Conservation (phyloP, 1,284 basidiomycete genomes). For the Fomitopsis schrenkii region DNA sequence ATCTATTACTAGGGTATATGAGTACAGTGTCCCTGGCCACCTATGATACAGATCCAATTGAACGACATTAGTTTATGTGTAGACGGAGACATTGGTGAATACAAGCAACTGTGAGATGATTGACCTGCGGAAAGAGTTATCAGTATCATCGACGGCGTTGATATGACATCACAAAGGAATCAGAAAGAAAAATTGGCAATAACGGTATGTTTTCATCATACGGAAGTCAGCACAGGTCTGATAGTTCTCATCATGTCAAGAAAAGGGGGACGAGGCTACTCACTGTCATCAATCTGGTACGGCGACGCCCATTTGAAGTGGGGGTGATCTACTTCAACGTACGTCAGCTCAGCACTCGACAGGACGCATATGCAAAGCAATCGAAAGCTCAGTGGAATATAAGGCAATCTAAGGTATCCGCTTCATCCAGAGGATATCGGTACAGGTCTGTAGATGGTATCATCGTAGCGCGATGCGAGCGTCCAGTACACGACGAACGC, state of each 20-base stretch:
- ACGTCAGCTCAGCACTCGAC: slow-evolving; percentile 4
- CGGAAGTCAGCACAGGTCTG: slow-evolving; percentile 36
- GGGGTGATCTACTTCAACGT: not conserved
- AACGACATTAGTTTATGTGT: not conserved
- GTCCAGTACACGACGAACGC: slow-evolving; percentile 2
- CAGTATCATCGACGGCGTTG: not conserved
- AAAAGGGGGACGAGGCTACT: slow-evolving; percentile 13
- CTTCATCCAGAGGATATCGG: slow-evolving; percentile 32
- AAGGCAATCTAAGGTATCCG: slow-evolving; percentile 38
- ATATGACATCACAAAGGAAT: slow-evolving; percentile 1
- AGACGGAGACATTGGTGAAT: not conserved
- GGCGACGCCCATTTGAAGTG: not conserved
- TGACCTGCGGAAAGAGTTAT: not conserved
- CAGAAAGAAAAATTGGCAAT: slow-evolving; percentile 33
- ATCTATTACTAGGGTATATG: not conserved
- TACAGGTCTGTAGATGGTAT: slow-evolving; percentile 44
- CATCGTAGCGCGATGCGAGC: slow-evolving; percentile 26
- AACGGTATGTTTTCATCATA: slow-evolving; percentile 28
- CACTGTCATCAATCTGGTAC: slow-evolving; percentile 15
- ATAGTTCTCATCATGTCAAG: slow-evolving; percentile 27
- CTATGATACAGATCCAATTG: not conserved
- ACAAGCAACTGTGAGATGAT: not conserved
- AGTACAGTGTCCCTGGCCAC: not conserved
- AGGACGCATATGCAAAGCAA: not conserved
- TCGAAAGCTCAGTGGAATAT: slow-evolving; percentile 20